Base-by-base conservation (phyloP, 805 yeast genomes). In the Metschnikowia peoriensis region DNA sequence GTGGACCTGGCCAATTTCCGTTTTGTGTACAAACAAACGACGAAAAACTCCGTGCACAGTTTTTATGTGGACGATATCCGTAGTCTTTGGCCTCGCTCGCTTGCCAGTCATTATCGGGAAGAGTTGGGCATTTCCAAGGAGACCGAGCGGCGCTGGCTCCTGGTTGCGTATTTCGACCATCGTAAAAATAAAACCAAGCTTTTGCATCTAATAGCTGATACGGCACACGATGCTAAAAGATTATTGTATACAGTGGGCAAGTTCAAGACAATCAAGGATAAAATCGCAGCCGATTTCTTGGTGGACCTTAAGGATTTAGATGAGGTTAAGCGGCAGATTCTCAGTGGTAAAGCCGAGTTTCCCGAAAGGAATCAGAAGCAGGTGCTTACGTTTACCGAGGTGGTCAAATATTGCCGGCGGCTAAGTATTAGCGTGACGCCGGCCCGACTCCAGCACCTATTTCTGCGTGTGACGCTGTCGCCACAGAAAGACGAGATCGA, bases 71-170 rank as follows among this genome's bases (percentile, higher is more conserved):
- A 87, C 63, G 82, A 82, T 52, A 85, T 89, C 46, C 80, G 80
- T 52, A 82, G 80, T 50, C 76, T 87, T 1, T 68, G 86, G 47
- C 75, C 80, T 3, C 89, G 85, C 2, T 79, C 78, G 17, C 89
- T 87, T 61, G 97, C 97, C 1, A 78, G 80, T 37, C 89, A 89
- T 59, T 93, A 91, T 64, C 72, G 97, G 54, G 97, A 92, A 63
- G 96, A 91, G 66, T 81, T 89, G 59, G 84, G 86, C 38, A 79
- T 90, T 1, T 80, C 91, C 1, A 72, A 82, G 37, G 90, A 86
- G 47, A 80, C 78, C 49, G 82, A 83, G 42, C 72, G 76, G 11
- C 68, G 81, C 8, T 93, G 99, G 99, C 77, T 89, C 0, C 85
- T 96, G 0, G 80, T 93, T 34, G 82, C 90, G 11, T 93, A 89